A percentile compares a stretch with the other conserved stretches of the same genome.
Conservation (phyloP, 805 yeast species). For the Candida ascalaphidarum region DNA sequence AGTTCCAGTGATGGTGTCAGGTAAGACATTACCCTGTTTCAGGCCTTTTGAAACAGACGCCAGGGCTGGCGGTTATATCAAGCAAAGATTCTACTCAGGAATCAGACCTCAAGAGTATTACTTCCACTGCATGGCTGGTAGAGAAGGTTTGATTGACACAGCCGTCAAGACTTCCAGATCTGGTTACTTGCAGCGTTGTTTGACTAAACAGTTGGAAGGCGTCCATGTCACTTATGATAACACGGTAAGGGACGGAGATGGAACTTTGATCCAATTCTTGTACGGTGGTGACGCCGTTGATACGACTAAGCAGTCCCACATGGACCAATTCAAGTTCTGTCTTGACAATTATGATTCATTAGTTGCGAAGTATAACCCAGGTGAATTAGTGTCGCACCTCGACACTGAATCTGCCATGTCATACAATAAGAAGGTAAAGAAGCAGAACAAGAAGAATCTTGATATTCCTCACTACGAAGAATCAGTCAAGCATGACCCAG, state of each 20-base stretch:
- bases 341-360: conserved; percentile 83
- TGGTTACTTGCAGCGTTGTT: conserved; percentile 96
- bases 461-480: conserved; percentile 58
- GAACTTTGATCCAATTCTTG: conserved; percentile 85
- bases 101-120: conserved; percentile 97
- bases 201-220: conserved; percentile 97
- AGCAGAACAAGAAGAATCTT: conserved; percentile 57
- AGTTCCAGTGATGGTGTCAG: conserved; percentile 98
- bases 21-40: conserved; percentile 94
- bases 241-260: conserved; percentile 93
- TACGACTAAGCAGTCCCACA: conserved; percentile 88
- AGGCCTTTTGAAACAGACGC: conserved; percentile 96
- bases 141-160: conserved; percentile 99
- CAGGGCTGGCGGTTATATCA: conserved; percentile 96
- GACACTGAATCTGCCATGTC: conserved; percentile 77
- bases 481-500: conserved; percentile 73
- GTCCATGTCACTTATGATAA: conserved; percentile 91
- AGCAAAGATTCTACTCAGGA: conserved; percentile 96
- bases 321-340: conserved; percentile 91
- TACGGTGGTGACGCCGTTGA: conserved; percentile 98
- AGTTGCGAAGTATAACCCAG: conserved; percentile 79
- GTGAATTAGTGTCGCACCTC: conserved; percentile 57
- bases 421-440: conserved; percentile 76
- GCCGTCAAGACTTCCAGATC: conserved; percentile 99
- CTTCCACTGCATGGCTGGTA: conserved; percentile 99